A percentile compares a stretch with the other conserved stretches of the same genome.
Evolutionary conservation across 2,329 filamentous ascomycete genomes (phyloP).

Genomic region (Ampelomyces quisqualis): DNA sequence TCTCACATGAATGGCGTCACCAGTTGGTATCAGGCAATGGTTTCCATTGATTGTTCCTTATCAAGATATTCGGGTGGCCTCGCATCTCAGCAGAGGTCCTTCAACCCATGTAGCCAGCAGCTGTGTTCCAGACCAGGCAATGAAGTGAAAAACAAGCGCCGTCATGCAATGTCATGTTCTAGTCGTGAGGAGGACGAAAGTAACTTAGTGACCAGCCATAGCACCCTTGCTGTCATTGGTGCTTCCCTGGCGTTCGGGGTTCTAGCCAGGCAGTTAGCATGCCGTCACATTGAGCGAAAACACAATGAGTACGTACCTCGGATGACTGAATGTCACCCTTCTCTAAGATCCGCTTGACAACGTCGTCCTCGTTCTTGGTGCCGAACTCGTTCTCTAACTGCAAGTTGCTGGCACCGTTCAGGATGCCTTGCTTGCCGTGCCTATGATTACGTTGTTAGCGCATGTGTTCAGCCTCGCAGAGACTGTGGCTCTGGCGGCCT

Average conservation of each 20-base stretch:
- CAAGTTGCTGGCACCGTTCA: conserved; percentile 73
- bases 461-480: background rate
- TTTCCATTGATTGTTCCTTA: conserved; percentile 18
- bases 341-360: conserved; percentile 78
- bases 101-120: conserved; percentile 11
- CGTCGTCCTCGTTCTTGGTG: conserved; percentile 74
- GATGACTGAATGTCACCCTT: conserved; percentile 57
- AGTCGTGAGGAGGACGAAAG: conserved; percentile 11
- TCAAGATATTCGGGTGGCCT: conserved; percentile 14
- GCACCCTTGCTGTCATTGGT: conserved; percentile 47
- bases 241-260: conserved; percentile 45
- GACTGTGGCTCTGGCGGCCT: background rate
- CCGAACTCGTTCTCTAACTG: conserved; percentile 85
- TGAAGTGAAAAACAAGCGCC: conserved; percentile 5
- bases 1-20: background rate
- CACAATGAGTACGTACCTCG: conserved; percentile 22
- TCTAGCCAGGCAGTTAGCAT: conserved; percentile 28
- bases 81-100: conserved; percentile 22
- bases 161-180: conserved; percentile 21
- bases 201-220: conserved; percentile 33
- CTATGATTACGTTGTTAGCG: conserved; percentile 48
- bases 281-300: background rate
- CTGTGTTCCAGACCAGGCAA: conserved; percentile 10
- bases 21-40: conserved; percentile 4
- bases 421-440: conserved; percentile 79